Base-by-base conservation (phyloP, 2,329 filamentous ascomycete species). In the Sporothrix globosa region DNA sequence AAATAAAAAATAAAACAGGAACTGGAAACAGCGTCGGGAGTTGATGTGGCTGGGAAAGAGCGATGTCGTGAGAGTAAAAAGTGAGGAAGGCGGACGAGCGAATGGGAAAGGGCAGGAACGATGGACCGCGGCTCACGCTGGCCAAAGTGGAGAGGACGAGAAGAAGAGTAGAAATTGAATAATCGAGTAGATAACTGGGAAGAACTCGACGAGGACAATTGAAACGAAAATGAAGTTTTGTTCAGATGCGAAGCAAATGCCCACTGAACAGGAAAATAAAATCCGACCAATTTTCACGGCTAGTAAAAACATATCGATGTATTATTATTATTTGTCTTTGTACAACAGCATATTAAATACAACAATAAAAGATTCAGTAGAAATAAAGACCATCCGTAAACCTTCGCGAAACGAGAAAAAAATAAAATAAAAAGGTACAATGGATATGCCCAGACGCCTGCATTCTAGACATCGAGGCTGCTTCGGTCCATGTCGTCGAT, bases 401-500 rank as follows among this genome's bases (percentile, higher is more conserved):
- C 52, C 13, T 27, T 17, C 27, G 27, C 27, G 27, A 30, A 30
- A 30, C n/a, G n/a, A n/a, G 7, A 46, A 58, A 27, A 52, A 52
- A 63, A 21, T 27, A 41, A 14, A 58, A 24, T 9, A 7, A n/a
- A 21, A 4, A 24, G 58, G 39, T n/a, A 54, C 14, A 13, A 61
- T 46, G 19, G 5, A 44, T 13, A 41, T 24, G 9, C 41, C 58
- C 34, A 24, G 34, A 34, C 34, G 34, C 34, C 34, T n/a, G 19
- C 39, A 30, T 24, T 48, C 24, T 39, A 65, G 17, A 39, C 58
- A 13, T 27, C 46, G 21, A 53, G 50, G 48, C 50, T 52, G 34
- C 39, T 44, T n/a, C 21, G 58, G 21, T 69, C 65, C 34, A 39
- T 44, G 14, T 70, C 70, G 4, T 68, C 70, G 39, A 72, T 24